Evolutionary conservation across 345 rosid genomes (phyloP).

Genomic region (Jatropha curcas): DNA sequence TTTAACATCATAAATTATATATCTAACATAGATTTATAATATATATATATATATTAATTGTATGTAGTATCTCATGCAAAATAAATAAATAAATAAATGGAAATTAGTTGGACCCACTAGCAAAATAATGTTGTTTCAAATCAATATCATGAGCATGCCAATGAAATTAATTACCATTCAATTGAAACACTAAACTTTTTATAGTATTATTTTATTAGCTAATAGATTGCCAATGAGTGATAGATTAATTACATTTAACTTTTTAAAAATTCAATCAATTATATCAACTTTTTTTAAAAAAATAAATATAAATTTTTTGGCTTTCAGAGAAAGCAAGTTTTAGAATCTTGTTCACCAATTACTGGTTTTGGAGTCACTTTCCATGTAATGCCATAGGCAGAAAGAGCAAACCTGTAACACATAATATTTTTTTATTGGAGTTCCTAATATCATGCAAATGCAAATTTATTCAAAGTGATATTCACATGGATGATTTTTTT

Average conservation of each 20-base stretch:
- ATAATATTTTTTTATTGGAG: not conserved
- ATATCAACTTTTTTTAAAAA: not conserved
- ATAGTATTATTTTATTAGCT: not conserved
- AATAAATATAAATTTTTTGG: slow-evolving; percentile 12
- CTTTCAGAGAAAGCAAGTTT: slow-evolving; percentile 37
- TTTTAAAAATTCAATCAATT: slow-evolving; percentile 12
- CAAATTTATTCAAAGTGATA: too few species aligned
- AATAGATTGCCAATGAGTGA: not conserved
- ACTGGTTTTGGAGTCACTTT: slow-evolving; percentile 14
- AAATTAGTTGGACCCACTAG: slow-evolving; percentile 26
- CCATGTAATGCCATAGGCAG: slow-evolving; percentile 7
- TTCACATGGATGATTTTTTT: slow-evolving; percentile 3
- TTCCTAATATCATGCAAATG: too few species aligned
- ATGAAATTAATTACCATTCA: slow-evolving; percentile 6
- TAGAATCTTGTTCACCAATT: slow-evolving; percentile 34
- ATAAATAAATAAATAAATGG: not conserved
- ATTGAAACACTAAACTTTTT: not conserved
- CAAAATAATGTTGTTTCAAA: slow-evolving; percentile 24
- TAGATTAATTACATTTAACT: slow-evolving; percentile 9
- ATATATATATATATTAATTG: too few species aligned
- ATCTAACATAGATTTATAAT: too few species aligned
- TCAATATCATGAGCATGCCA: slow-evolving; percentile 1
- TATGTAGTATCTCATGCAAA: too few species aligned
- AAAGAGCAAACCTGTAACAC: not conserved
- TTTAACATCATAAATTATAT: too few species aligned